Percentiles rank a stretch among this genome's conserved stretches.
phyloP scores from a whole-genome alignment of 148 eudicot genomes.

The Rhododendron vialii region DNA sequence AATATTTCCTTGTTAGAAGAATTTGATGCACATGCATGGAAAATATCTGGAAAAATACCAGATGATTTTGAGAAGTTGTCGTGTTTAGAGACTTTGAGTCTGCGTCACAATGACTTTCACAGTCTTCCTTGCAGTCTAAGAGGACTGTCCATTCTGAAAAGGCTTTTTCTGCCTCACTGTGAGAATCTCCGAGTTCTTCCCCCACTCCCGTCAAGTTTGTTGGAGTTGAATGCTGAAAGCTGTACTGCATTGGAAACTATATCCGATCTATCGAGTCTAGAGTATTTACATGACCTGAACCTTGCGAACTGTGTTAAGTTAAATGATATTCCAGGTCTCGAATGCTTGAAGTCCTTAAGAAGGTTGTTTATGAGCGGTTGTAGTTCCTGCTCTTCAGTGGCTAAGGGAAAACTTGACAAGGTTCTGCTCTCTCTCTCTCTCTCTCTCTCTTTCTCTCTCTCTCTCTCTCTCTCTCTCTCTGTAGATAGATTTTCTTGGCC shows the following conservation, averaged over 20 bases:
- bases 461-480: background rate
- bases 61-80: constrained; percentile 43
- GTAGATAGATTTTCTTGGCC: background rate
- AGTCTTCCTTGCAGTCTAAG: constrained; percentile 47
- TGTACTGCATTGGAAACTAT: constrained; percentile 40
- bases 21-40: constrained; percentile 50
- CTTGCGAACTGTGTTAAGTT: constrained; percentile 51
- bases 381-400: constrained; percentile 25
- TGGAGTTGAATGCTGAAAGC: constrained; percentile 45
- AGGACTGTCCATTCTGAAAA: constrained; percentile 34
- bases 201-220: constrained; percentile 50
- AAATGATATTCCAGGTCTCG: constrained; percentile 48
- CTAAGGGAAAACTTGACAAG: constrained; percentile 35
- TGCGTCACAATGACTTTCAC: constrained; percentile 45
- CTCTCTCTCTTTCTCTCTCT: background rate
- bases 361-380: constrained; percentile 56
- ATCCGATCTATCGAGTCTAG: constrained; percentile 42
- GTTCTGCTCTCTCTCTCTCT: constrained; percentile 24
- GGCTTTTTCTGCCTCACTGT: constrained; percentile 42
- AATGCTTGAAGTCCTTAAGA: constrained; percentile 46
- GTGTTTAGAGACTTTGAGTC: constrained; percentile 36
- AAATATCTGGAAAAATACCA: constrained; percentile 37
- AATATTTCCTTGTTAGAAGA: constrained; percentile 35
- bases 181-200: constrained; percentile 42
- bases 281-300: constrained; percentile 37